Evolutionary conservation across 2,329 filamentous ascomycete genomes (phyloP), one percentile per base, ranked within the genome.

Genomic region (Neoscytalidium dimidiatum): DNA sequence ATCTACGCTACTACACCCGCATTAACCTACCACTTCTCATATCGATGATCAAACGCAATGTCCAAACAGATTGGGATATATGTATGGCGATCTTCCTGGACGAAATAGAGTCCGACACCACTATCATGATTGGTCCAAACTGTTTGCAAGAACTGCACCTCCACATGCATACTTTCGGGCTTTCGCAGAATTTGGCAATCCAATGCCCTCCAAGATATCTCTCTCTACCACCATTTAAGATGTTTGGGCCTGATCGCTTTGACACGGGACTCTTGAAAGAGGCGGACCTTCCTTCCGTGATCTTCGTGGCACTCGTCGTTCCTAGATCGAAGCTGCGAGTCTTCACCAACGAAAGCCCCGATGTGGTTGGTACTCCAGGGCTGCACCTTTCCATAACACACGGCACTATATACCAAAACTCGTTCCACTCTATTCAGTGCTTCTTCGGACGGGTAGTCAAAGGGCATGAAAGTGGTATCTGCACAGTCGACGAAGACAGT

Each of bases 391-490:
- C 29, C 2, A n/a, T 63, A n/a, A 13, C 13, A 8, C 60, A 63
- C 26, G 23, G 29, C 21, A 21, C 33, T 14, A 49, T 31, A 3
- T 31, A 19, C 3, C n/a, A 23, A 5, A 63, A 52, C 29, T 44
- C 43, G 8, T 52, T 63, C 46, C 46, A 63, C 26, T 49, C 26
- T 2, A 23, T 63, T 13, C 60, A 63, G 17, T 63, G 60, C 28
- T 63, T 52, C 19, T 63, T 52, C n/a, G 60, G 60, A 7, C 29
- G 13, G 3, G 9, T 63, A 13, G 17, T 52, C 21, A 19, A 53
- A 21, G 23, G 19, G 2, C 8, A 13, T 7, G 6, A 41, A 52
- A 38, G 6, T 28, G 44, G 49, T 1, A 31, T 52, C 7, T 52
- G 44, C 21, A n/a, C 17, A 8, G 44, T 41, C 2, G 46, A 63